phyloP scores from a whole-genome alignment of 768 basidiomycete species.

The Lactarius hatsudake region DNA sequence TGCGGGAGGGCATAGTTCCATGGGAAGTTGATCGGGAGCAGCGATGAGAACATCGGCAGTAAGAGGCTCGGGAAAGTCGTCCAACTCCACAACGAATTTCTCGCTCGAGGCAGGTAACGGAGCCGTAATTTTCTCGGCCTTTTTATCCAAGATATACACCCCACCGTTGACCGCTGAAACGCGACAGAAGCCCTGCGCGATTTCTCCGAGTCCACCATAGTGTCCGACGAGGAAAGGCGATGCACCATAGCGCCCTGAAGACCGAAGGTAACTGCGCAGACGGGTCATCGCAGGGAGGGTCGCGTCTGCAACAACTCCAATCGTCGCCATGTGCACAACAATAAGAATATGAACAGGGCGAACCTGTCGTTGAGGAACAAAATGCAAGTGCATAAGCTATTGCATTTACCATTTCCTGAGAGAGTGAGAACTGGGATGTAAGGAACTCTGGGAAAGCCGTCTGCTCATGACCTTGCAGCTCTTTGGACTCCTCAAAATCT shows the following conservation, averaged over 20 bases:
- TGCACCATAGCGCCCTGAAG: constrained; percentile 83
- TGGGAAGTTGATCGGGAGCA: constrained; percentile 37
- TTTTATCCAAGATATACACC: constrained; percentile 68
- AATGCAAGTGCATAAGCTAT: constrained; percentile 80
- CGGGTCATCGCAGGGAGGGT: constrained; percentile 66
- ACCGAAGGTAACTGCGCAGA: constrained; percentile 68
- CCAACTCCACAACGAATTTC: constrained; percentile 48
- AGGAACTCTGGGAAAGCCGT: constrained; percentile 63
- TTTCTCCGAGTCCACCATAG: constrained; percentile 90
- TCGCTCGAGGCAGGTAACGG: not conserved
- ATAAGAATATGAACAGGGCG: constrained; percentile 23
- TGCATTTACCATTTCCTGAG: constrained; percentile 51
- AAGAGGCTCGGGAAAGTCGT: constrained; percentile 60
- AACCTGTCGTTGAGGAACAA: constrained; percentile 59
- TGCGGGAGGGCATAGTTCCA: not conserved
- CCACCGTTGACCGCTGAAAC: constrained; percentile 78
- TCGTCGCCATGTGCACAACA: constrained; percentile 11
- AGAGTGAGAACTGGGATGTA: constrained; percentile 59
- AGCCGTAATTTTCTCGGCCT: constrained; percentile 35
- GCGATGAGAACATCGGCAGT: constrained; percentile 56
- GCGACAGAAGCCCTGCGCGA: constrained; percentile 88
- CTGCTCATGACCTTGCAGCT: constrained; percentile 55
- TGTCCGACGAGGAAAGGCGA: constrained; percentile 91
- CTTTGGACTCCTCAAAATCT: constrained; percentile 64
- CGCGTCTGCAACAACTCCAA: constrained; percentile 47